These are phyloP conservation scores for Alternaria triticimaculans DNA, from an alignment of 2,329 filamentous ascomycete genomes.

Conservation along the genomic window DNA sequence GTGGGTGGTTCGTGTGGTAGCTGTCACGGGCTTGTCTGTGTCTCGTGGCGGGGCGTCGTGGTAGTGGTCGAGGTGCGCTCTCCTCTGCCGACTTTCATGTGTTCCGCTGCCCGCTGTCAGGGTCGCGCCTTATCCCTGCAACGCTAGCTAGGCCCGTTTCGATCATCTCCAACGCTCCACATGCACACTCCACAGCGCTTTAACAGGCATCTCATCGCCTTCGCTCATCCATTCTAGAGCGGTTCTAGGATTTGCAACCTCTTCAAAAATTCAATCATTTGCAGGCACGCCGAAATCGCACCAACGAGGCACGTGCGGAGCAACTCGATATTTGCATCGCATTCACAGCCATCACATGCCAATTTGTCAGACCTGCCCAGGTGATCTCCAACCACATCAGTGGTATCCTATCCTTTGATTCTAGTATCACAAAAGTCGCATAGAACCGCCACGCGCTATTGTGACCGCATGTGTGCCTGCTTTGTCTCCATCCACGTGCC, in stretches of 20 bases:
- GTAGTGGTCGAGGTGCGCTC: conserved; percentile 18
- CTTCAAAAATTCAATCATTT: background rate
- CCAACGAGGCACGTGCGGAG: background rate
- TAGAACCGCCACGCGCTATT: background rate
- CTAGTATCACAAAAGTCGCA: background rate
- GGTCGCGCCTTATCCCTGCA: conserved; percentile 24
- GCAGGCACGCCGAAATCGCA: background rate
- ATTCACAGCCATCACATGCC: background rate
- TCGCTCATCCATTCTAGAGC: background rate
- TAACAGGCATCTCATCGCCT: background rate
- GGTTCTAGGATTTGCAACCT: background rate
- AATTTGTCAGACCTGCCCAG: background rate
- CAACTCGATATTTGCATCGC: background rate
- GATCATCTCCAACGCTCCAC: background rate
- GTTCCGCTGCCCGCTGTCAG: conserved; percentile 17
- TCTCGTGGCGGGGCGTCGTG: conserved; percentile 15
- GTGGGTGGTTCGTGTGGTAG: conserved; percentile 15
- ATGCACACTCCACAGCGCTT: background rate
- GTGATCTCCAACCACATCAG: background rate
- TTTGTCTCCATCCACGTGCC: background rate
- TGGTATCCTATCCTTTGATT: background rate
- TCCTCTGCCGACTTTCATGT: conserved; percentile 34
- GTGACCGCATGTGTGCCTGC: background rate
- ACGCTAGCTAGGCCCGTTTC: conserved; percentile 11
- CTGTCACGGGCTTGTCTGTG: conserved; percentile 1